Conservation (phyloP, 2,329 filamentous ascomycete genomes). For the Boeremia exigua region DNA sequence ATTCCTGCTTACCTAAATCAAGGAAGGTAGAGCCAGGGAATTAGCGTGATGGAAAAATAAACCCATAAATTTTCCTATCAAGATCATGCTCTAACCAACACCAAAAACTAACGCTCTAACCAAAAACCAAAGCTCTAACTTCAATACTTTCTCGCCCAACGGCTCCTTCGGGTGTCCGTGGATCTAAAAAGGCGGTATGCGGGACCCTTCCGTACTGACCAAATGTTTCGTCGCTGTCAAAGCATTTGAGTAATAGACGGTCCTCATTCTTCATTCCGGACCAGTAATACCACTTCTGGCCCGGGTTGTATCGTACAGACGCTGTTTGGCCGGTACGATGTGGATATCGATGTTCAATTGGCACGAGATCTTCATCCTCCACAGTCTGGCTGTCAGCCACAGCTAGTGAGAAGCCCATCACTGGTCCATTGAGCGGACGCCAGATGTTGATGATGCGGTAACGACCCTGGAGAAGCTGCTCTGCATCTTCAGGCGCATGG, state of each 20-base stretch:
- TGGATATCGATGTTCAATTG: conserved; percentile 76
- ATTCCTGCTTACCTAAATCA: not conserved
- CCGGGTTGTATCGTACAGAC: conserved; percentile 65
- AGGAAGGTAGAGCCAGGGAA: not conserved
- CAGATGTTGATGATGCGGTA: conserved; percentile 90
- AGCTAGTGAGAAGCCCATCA: conserved; percentile 63
- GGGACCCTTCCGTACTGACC: conserved; percentile 51
- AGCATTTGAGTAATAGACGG: conserved; percentile 78
- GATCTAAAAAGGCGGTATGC: conserved; percentile 71
- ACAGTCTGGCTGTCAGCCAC: conserved; percentile 64
- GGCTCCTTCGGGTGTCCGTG: conserved; percentile 71
- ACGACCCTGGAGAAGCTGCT: conserved; percentile 67
- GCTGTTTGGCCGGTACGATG: conserved; percentile 76
- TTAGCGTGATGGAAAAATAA: not conserved
- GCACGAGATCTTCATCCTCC: conserved; percentile 68
- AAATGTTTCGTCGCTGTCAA: conserved; percentile 64
- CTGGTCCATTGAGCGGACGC: conserved; percentile 67
- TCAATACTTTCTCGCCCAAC: conserved; percentile 86
- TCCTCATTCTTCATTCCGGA: conserved; percentile 78
- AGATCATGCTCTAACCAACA: conserved; percentile 2
- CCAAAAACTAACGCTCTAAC: conserved; percentile 82
- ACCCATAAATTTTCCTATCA: not conserved
- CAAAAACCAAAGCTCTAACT: conserved; percentile 84
- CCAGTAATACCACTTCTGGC: conserved; percentile 79
- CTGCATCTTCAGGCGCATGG: conserved; percentile 73